Base-by-base conservation (phyloP, 257 asterid species). In the Linaria vulgaris region DNA sequence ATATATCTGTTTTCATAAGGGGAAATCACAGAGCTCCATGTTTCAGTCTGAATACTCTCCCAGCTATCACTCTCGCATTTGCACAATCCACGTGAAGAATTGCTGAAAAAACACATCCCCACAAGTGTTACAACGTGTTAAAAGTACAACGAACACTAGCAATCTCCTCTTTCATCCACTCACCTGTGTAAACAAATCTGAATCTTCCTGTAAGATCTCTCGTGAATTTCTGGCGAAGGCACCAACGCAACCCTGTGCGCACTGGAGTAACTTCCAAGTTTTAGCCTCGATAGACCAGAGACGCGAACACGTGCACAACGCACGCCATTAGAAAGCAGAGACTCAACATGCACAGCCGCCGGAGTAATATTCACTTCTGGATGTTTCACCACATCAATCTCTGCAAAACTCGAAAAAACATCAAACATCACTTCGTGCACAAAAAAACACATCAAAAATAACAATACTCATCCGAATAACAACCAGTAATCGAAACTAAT, bases 161-260 rank as follows among this genome's bases (percentile, higher is more conserved):
- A 19, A 41, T 25, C 53, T 22, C 43, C 41, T 38, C 41, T 23
- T 50, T 19, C 45, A 57, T 57, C 56, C 44, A 78, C 92, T 60
- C 65, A 90, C 96, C 75, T 79, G 84, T 91, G 96, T 56, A 78
- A 70, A 74, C 96, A 91, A 58, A 88, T 82, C 49, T 76, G 88
- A 43, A 88, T 73, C 65, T 81, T 91, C 76, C 75, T 78, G 72
- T 81, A 77, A 25, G 67, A 72, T 69, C 69, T 81, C 79, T 86
- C 94, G 4, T 76, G 94, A 59, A 81, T 86, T 57, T 66, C 83
- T 19, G 68, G 84, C 9, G 96, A 83, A 38, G 98, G 94, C 59
- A 63, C 79, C 79, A 83, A 55, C 25, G 78, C 81, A 76, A 86
- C 69, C 68, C 82, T 86, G 59, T 68, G 84, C 61, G 80, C 85